Base-by-base conservation (phyloP, 768 basidiomycete genomes). In the Austroboletus eburneus region DNA sequence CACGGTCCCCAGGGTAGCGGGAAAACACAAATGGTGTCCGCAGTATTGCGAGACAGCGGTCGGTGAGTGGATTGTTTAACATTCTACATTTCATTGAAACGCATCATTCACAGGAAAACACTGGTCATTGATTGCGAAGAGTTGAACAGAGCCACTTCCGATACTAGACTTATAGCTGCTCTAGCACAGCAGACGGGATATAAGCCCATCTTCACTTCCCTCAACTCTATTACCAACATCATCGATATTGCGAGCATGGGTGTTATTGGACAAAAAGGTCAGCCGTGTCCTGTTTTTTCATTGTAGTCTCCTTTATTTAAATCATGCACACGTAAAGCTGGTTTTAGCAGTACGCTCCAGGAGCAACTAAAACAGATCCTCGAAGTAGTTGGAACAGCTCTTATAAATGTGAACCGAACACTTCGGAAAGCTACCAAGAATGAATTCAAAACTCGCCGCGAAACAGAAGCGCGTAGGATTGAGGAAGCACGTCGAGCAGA, bases 231-330 rank as follows among this genome's bases (percentile, higher is more conserved):
- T 60, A 87, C 79, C 57, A 85, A 79, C 51, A 68, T 98, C 46
- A 80, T 97, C 50, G 95, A 98, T 62, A 75, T 98, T n/a, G 92
- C 91, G 1, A 85, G 84, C 48, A 79, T 93, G 35, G 94, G 94
- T 2, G 59, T 98, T n/a, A 96, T 96, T 55, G 96, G 96, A 3
- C 91, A 96, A 61, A 97, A 97, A 71, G 80, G 90, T 86, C 44
- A 6, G 66, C 46, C 21, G 7, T 43, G 12, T 5, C 12, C 27
- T 12, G 5, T 14, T 10, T 37, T 14, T 27, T 40, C 5, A 6
- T 34, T 36, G 18, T 7, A 14, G 5, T 21, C 16, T 2, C 20
- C 27, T 32, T 39, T 17, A 48, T 42, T 51, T 10, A 55, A 27
- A n/a, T 2, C 44, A 12, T 27, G 20, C 33, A 23, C 7, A 5